Evolutionary conservation across 257 asterid genomes (phyloP).

Genomic region (Coffea eugenioides): DNA sequence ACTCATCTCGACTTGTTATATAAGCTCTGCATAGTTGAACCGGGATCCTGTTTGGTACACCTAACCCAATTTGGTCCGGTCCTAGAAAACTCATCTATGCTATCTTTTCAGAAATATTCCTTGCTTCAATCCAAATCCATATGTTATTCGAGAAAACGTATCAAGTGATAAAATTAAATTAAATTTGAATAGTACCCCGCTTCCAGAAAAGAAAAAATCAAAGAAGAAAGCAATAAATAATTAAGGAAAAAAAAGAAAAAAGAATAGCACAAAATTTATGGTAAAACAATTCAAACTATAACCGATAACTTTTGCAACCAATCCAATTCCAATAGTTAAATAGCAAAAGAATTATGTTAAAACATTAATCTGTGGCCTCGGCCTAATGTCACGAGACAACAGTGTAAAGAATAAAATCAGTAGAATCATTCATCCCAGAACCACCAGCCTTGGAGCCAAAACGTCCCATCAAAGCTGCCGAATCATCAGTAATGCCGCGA

Average conservation of each 20-base stretch:
- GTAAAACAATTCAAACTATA: not conserved
- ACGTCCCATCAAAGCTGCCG: constrained; percentile 5
- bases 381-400: constrained; percentile 24
- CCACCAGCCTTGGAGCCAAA: constrained; percentile 15
- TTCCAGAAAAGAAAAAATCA: not conserved
- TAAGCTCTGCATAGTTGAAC: too few relatives aligned
- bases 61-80: not conserved
- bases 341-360: constrained; percentile 8
- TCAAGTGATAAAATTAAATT: too few relatives aligned
- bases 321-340: not conserved
- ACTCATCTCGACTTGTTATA: too few relatives aligned
- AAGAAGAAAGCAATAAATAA: not conserved
- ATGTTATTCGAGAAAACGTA: too few relatives aligned
- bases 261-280: not conserved
- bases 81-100: not conserved
- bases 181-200: not conserved
- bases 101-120: not conserved
- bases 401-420: constrained; percentile 58
- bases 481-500: constrained; percentile 3
- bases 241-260: not conserved
- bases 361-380: not conserved
- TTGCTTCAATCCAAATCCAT: not conserved
- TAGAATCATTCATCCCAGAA: constrained; percentile 28
- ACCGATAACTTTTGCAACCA: not conserved
- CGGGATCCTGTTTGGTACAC: too few relatives aligned